These are phyloP conservation scores for Boechera divaricarpa DNA, from an alignment of 345 rosid species.

Conservation along the genomic window DNA sequence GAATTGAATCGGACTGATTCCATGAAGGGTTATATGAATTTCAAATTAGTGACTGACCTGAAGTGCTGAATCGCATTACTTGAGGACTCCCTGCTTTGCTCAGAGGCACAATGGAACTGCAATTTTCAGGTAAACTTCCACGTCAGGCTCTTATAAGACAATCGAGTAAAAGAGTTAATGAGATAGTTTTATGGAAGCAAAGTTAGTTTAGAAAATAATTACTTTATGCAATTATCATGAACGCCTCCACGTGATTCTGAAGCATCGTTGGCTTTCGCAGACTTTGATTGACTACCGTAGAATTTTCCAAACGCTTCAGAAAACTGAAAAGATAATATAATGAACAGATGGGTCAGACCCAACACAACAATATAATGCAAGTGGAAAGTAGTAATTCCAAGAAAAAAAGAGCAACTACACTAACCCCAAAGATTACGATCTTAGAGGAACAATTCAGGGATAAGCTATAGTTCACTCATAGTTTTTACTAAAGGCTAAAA, in stretches of 20 bases:
- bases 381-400: background rate
- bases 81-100: conserved; percentile 52
- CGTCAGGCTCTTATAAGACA: conserved; percentile 14
- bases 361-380: conserved; percentile 2
- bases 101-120: conserved; percentile 71
- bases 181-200: no score
- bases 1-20: background rate
- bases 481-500: background rate
- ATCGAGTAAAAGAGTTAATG: no score
- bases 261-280: conserved; percentile 64
- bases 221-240: conserved; percentile 90
- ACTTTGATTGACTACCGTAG: conserved; percentile 77
- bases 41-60: conserved; percentile 56
- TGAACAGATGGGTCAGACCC: background rate
- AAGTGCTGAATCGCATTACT: conserved; percentile 85
- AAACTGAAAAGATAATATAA: conserved; percentile 54
- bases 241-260: conserved; percentile 64
- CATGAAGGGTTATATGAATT: background rate
- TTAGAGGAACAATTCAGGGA: background rate
- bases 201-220: no score
- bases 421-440: background rate
- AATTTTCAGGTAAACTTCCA: conserved; percentile 32
- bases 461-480: conserved; percentile 19
- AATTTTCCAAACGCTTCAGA: conserved; percentile 96
- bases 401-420: background rate